Evolutionary conservation across 2,329 filamentous ascomycete genomes (phyloP).

Genomic region (Fusarium cicatricum): DNA sequence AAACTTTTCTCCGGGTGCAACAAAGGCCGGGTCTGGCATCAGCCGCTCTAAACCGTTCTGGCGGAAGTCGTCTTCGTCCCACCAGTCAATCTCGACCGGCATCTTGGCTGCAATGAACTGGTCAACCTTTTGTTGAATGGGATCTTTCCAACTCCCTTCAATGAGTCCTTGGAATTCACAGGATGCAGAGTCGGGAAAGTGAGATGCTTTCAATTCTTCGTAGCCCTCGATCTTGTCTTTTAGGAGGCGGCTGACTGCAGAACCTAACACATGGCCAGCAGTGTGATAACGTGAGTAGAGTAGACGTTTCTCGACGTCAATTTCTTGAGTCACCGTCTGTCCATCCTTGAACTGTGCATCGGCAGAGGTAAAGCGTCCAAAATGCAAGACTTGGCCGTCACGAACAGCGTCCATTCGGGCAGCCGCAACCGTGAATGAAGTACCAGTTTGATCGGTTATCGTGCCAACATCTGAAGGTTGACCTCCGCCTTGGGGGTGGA

Average conservation of each 20-base stretch:
- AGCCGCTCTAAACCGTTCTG: slow-evolving; percentile 62
- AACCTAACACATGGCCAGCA: slow-evolving; percentile 75
- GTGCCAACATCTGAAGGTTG: slow-evolving; percentile 73
- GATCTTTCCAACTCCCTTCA: slow-evolving; percentile 66
- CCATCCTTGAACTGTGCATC: slow-evolving; percentile 50
- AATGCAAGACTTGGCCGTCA: slow-evolving; percentile 68
- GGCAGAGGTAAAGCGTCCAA: slow-evolving; percentile 62
- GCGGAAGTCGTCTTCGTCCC: slow-evolving; percentile 69
- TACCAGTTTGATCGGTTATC: slow-evolving; percentile 51
- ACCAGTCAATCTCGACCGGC: slow-evolving; percentile 70
- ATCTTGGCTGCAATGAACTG: slow-evolving; percentile 63
- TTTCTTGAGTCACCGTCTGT: slow-evolving; percentile 60
- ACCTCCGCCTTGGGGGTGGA: slow-evolving; percentile 78
- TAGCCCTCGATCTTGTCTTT: slow-evolving; percentile 61
- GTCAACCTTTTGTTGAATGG: slow-evolving; percentile 69
- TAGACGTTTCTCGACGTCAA: slow-evolving; percentile 67
- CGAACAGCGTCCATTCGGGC: slow-evolving; percentile 63
- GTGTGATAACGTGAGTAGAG: slow-evolving; percentile 76
- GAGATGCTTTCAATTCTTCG: slow-evolving; percentile 74
- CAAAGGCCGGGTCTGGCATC: slow-evolving; percentile 56
- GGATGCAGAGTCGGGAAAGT: slow-evolving; percentile 72
- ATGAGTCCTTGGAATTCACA: slow-evolving; percentile 76
- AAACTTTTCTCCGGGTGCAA: slow-evolving; percentile 58
- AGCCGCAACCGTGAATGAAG: slow-evolving; percentile 59
- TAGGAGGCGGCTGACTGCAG: slow-evolving; percentile 69